phyloP scores from a whole-genome alignment of 2,329 filamentous ascomycete genomes.

The Zymoseptoria pseudotritici region DNA sequence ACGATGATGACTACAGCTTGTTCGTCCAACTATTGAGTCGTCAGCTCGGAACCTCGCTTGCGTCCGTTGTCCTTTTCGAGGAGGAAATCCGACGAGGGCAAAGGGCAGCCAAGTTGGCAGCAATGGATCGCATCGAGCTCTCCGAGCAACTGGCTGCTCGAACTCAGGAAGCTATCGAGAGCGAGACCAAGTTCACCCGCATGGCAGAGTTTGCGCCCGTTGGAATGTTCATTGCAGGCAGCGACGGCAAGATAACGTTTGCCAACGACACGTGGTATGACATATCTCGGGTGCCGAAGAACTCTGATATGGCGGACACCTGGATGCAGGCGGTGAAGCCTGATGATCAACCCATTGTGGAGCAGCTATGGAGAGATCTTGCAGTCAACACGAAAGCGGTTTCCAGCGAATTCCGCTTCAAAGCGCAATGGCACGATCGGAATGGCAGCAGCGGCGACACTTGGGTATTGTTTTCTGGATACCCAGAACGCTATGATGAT shows the following conservation, averaged over 20 bases:
- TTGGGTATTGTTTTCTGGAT: conserved; percentile 71
- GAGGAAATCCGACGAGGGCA: conserved; percentile 73
- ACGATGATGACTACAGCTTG: conserved; percentile 71
- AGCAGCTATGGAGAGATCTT: conserved; percentile 55
- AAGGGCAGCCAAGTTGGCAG: conserved; percentile 64
- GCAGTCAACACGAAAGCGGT: conserved; percentile 56
- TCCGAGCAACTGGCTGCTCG: conserved; percentile 64
- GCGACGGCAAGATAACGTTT: conserved; percentile 63
- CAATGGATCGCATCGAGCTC: conserved; percentile 67
- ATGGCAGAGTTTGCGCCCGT: conserved; percentile 82
- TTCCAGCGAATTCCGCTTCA: conserved; percentile 69
- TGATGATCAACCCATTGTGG: conserved; percentile 55
- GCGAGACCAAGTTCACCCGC: conserved; percentile 70
- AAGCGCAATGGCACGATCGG: conserved; percentile 54
- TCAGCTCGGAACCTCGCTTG: conserved; percentile 71
- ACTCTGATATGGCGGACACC: conserved; percentile 49
- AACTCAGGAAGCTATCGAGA: conserved; percentile 50
- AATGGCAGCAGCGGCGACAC: conserved; percentile 57
- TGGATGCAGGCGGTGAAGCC: conserved; percentile 68
- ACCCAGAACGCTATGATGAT: conserved; percentile 59
- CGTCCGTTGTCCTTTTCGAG: conserved; percentile 74
- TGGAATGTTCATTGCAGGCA: conserved; percentile 77
- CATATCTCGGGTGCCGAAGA: conserved; percentile 59
- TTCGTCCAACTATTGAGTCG: conserved; percentile 69
- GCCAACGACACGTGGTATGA: conserved; percentile 71